Evolutionary conservation across 441 rosid genomes (phyloP).

Genomic region (Pelargonium citronellum): DNA sequence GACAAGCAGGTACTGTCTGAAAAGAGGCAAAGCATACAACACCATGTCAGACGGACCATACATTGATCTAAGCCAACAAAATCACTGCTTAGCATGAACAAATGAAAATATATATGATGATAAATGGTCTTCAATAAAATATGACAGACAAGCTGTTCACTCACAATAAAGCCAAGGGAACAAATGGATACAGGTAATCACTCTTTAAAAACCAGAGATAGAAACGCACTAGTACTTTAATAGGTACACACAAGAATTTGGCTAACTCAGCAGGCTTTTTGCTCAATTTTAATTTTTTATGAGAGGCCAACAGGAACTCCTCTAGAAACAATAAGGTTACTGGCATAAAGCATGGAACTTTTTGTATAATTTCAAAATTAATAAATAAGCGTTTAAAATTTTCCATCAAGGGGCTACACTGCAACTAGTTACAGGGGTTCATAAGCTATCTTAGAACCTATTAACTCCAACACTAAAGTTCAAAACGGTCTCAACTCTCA

Average conservation of each 20-base stretch:
- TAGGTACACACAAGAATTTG: too few species aligned
- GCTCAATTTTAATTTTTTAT: too few species aligned
- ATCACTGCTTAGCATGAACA: not conserved
- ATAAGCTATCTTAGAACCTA: not conserved
- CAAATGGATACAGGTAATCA: not conserved
- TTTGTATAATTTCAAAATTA: too few species aligned
- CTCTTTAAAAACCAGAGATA: too few species aligned
- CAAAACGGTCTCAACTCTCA: not conserved
- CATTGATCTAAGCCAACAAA: not conserved
- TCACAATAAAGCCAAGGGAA: not conserved
- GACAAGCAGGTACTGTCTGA: slow-evolving; percentile 88
- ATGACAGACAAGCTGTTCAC: not conserved
- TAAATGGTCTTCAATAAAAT: not conserved
- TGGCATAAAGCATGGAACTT: too few species aligned
- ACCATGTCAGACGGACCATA: slow-evolving; percentile 13
- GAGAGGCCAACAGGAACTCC: too few species aligned
- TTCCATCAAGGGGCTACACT: not conserved
- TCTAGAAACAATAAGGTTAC: too few species aligned
- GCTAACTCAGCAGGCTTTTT: too few species aligned
- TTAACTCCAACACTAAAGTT: not conserved
- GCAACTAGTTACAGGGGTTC: not conserved
- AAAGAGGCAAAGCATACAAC: slow-evolving; percentile 24
- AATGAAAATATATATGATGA: not conserved
- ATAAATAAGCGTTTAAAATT: too few species aligned
- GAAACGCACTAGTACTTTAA: too few species aligned